phyloP scores from a whole-genome alignment of 495 filamentous ascomycete species.

The Apiosordaria backusii region DNA sequence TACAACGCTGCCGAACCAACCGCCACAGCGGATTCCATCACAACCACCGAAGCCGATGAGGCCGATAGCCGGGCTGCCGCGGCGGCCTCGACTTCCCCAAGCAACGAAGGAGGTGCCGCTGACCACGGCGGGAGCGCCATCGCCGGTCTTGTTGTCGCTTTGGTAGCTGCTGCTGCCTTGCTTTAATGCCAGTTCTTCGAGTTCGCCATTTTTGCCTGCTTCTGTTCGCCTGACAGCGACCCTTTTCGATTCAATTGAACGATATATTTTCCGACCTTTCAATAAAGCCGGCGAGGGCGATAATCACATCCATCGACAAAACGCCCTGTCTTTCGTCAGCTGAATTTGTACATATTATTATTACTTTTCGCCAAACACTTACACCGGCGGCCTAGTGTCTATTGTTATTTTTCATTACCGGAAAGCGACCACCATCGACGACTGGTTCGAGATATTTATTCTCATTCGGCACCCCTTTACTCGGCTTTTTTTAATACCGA shows the following conservation, averaged over 20 bases:
- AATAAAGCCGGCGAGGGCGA: not conserved
- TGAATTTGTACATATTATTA: constrained; percentile 1
- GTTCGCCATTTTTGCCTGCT: too few species aligned
- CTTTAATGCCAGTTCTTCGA: constrained; percentile 26
- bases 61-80: not conserved
- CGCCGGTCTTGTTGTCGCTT: constrained; percentile 46
- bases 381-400: constrained; percentile 23
- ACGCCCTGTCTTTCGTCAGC: not conserved
- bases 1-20: constrained; percentile 13
- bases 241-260: not conserved
- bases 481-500: too few species aligned
- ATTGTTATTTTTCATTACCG: constrained; percentile 16
- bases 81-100: constrained; percentile 22
- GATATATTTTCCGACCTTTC: not conserved
- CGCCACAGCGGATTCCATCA: constrained; percentile 5
- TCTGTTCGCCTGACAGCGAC: not conserved
- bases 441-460: constrained; percentile 4
- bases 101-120: constrained; percentile 38
- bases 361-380: constrained; percentile 1
- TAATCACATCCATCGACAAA: not conserved
- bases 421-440: not conserved
- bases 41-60: constrained; percentile 8
- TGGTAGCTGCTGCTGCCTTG: constrained; percentile 45
- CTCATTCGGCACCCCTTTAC: constrained; percentile 1
- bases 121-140: constrained; percentile 42